Conservation (phyloP, 2,329 filamentous ascomycete genomes). For the Ophiostoma ulmi region DNA sequence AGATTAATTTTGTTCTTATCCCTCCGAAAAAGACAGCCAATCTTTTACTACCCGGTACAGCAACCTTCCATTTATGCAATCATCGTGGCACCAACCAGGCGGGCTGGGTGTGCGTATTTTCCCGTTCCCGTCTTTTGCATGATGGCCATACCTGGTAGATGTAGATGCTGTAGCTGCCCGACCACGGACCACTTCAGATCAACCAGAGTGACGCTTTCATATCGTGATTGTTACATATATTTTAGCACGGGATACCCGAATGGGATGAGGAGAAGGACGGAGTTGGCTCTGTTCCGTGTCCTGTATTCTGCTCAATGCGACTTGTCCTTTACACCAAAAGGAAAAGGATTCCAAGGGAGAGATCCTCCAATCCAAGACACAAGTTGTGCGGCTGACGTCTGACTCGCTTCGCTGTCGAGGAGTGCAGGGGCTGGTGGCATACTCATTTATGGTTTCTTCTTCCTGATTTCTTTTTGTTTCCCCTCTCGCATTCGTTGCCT, state of each 20-base stretch:
- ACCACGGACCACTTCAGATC: conserved; percentile 1
- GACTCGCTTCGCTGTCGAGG: not conserved
- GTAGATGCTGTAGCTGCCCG: conserved; percentile 7
- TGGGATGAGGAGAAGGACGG: not conserved
- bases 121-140: not conserved
- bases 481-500: not conserved
- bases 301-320: no score
- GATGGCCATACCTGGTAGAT: not conserved
- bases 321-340: no score
- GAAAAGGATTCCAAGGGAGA: not conserved
- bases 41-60: not conserved
- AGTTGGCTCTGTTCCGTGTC: not conserved
- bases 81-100: conserved; percentile 10
- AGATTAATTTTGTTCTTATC: not conserved
- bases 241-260: not conserved
- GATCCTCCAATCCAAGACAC: not conserved
- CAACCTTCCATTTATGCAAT: not conserved
- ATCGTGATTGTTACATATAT: not conserved
- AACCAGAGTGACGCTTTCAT: not conserved
- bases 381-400: not conserved
- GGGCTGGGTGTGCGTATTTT: not conserved
- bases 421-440: no score
- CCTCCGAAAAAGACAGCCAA: not conserved
- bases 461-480: not conserved
- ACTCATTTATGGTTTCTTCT: not conserved